A percentile compares a stretch with the other conserved stretches of the same genome.
Evolutionary conservation across 2,329 filamentous ascomycete species (phyloP).

Genomic region (Penicillium sp.): DNA sequence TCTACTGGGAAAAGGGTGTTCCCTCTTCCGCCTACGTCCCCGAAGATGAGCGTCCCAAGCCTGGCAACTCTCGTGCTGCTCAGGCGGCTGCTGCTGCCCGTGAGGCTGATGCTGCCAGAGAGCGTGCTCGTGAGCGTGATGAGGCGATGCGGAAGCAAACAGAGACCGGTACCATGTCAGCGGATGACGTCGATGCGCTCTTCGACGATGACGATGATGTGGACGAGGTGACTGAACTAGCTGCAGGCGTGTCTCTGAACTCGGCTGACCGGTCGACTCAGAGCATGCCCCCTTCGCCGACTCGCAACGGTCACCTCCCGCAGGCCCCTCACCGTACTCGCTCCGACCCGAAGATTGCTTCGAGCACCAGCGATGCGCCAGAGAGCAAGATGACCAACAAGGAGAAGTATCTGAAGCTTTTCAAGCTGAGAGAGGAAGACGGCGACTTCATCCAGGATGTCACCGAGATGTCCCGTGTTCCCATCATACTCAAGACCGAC

Average conservation of each 20-base stretch:
- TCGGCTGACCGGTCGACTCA: conserved; percentile 79
- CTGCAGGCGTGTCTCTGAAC: conserved; percentile 84
- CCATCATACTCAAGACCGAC: conserved; percentile 98
- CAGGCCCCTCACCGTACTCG: conserved; percentile 80
- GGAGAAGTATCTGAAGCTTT: conserved; percentile 92
- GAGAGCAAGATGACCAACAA: conserved; percentile 85
- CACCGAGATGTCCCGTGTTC: conserved; percentile 93
- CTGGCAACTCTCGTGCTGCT: conserved; percentile 70
- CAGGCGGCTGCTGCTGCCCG: conserved; percentile 75
- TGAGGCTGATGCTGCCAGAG: conserved; percentile 79
- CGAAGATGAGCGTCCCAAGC: conserved; percentile 92
- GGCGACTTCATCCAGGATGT: conserved; percentile 98
- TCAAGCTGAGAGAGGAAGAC: conserved; percentile 85
- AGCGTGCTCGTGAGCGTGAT: conserved; percentile 80
- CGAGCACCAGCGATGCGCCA: conserved; percentile 64
- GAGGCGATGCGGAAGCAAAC: conserved; percentile 91
- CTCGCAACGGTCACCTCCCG: conserved; percentile 67
- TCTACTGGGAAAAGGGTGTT: conserved; percentile 99
- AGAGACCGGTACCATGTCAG: conserved; percentile 90
- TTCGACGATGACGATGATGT: conserved; percentile 90
- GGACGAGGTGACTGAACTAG: conserved; percentile 85
- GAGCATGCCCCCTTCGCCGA: conserved; percentile 90
- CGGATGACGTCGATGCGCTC: conserved; percentile 89
- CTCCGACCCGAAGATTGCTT: conserved; percentile 88
- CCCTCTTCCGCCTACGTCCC: conserved; percentile 94